These are phyloP conservation scores for Phialemoniopsis sp. DNA, from an alignment of 2,329 filamentous ascomycete genomes.

Conservation along the genomic window DNA sequence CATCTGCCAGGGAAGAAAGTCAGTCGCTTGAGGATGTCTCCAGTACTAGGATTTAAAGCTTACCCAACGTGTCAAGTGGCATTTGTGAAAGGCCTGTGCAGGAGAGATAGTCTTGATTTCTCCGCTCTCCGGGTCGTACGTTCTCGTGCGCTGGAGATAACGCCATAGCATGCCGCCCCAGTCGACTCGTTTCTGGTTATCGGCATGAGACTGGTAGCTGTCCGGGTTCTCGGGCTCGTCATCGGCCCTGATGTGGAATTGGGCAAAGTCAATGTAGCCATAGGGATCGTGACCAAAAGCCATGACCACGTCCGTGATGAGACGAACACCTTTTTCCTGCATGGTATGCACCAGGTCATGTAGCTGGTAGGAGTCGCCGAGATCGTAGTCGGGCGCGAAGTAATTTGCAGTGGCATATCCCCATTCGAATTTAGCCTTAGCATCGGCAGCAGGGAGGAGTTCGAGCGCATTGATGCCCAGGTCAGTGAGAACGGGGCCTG, in stretches of 20 bases:
- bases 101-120: conserved; percentile 3
- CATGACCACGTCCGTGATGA: conserved; percentile 17
- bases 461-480: conserved; percentile 18
- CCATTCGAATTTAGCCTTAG: conserved; percentile 13
- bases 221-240: conserved; percentile 14
- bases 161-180: conserved; percentile 14
- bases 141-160: conserved; percentile 8
- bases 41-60: neutral
- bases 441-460: conserved; percentile 15
- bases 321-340: conserved; percentile 8
- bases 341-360: conserved; percentile 10
- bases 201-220: conserved; percentile 14
- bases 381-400: conserved; percentile 14
- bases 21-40: neutral
- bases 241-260: conserved; percentile 14
- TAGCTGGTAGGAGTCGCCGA: conserved; percentile 14
- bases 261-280: conserved; percentile 8
- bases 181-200: conserved; percentile 9
- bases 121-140: conserved; percentile 13
- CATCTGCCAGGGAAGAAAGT: conserved; percentile 8
- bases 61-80: conserved; percentile 13
- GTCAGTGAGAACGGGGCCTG: conserved; percentile 11
- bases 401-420: conserved; percentile 18
- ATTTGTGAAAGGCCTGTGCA: conserved; percentile 13
- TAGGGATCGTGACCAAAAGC: conserved; percentile 17